These are phyloP conservation scores for Eurotiales sp. DNA, from an alignment of 2,329 filamentous ascomycete species.

Conservation along the genomic window DNA sequence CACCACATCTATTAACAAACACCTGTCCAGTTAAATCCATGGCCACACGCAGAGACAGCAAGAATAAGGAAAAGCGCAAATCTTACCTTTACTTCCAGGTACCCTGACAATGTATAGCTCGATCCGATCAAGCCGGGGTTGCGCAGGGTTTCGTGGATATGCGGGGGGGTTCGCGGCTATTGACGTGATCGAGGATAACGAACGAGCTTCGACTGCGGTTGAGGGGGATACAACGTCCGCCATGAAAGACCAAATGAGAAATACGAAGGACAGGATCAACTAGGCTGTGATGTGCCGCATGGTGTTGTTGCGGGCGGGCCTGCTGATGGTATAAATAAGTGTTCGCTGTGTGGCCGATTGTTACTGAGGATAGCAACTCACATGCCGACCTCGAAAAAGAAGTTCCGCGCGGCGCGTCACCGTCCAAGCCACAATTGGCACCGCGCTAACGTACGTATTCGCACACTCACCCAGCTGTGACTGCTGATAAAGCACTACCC, in stretches of 20 bases:
- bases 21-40: slow-evolving; percentile 14
- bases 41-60: neutral
- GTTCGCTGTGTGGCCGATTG: no score
- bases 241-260: slow-evolving; percentile 13
- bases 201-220: slow-evolving; percentile 70
- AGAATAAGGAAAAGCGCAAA: neutral
- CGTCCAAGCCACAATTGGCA: no score
- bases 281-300: neutral
- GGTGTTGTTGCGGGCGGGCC: neutral
- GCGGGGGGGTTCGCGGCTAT: slow-evolving; percentile 83
- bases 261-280: neutral
- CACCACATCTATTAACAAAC: slow-evolving; percentile 69
- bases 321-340: no score
- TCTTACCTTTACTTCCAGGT: slow-evolving; percentile 75
- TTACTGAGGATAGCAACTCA: no score
- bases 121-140: slow-evolving; percentile 65
- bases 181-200: slow-evolving; percentile 71
- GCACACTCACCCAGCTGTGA: no score
- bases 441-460: no score
- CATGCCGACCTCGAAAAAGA: no score
- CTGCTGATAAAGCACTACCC: no score
- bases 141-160: slow-evolving; percentile 74
- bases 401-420: no score
- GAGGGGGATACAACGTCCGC: slow-evolving; percentile 6
- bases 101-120: slow-evolving; percentile 90